Conservation (phyloP, 2,329 filamentous ascomycete genomes). For the Aspergillus pseudoterreus region DNA sequence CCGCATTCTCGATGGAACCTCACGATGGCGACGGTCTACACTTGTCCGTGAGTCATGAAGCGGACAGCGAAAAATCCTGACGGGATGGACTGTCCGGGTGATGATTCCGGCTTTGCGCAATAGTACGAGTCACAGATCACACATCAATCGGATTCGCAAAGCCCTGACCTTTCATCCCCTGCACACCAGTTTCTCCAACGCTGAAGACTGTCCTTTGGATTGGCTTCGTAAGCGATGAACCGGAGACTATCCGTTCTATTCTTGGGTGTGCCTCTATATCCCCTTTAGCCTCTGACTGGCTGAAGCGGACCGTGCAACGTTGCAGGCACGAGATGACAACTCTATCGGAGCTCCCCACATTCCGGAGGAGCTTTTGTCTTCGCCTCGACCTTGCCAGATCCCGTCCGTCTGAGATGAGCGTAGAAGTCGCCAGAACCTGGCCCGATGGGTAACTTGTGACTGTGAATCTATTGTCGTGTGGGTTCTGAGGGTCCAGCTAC, state of each 20-base stretch:
- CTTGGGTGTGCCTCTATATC: neutral
- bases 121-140: neutral
- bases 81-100: neutral
- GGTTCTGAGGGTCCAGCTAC: neutral
- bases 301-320: slow-evolving; percentile 4
- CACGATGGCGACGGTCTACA: neutral
- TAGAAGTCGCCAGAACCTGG: neutral
- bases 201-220: too few species aligned
- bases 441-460: neutral
- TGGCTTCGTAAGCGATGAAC: neutral
- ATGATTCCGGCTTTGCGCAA: neutral
- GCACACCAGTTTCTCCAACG: too few species aligned
- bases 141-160: neutral
- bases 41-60: neutral
- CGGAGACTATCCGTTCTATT: neutral
- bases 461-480: neutral
- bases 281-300: neutral
- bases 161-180: neutral
- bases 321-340: slow-evolving; percentile 5
- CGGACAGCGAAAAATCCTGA: neutral
- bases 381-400: neutral
- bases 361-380: slow-evolving; percentile 4
- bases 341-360: slow-evolving; percentile 6
- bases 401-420: neutral
- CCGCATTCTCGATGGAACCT: slow-evolving; percentile 1